phyloP scores from a whole-genome alignment of 495 filamentous ascomycete genomes.

The Penicillium paxilli region DNA sequence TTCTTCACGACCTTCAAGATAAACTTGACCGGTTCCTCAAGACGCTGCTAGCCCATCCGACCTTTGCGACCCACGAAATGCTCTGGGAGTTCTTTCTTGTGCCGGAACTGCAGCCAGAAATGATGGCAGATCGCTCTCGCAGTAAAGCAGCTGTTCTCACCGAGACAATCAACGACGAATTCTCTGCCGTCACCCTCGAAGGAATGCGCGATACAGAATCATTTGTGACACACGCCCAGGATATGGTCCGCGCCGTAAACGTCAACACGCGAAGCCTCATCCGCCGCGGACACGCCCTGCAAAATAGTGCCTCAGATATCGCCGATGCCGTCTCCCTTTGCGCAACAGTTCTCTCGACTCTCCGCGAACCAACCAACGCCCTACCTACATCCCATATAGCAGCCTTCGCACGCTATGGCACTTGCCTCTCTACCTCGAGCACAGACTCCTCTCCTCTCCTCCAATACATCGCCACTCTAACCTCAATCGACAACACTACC shows the following conservation, averaged over 20 bases:
- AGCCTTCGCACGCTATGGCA: slow-evolving; percentile 72
- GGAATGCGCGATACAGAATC: slow-evolving; percentile 91
- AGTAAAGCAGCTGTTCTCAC: slow-evolving; percentile 79
- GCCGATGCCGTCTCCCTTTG: slow-evolving; percentile 65
- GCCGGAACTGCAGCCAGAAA: slow-evolving; percentile 85
- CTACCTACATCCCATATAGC: slow-evolving; percentile 66
- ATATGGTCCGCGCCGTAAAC: slow-evolving; percentile 81
- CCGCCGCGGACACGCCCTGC: slow-evolving; percentile 45
- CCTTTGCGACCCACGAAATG: slow-evolving; percentile 95
- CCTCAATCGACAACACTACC: slow-evolving; percentile 75
- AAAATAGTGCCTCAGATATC: slow-evolving; percentile 55
- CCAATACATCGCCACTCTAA: slow-evolving; percentile 70
- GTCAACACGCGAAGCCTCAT: slow-evolving; percentile 78
- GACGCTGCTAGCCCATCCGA: slow-evolving; percentile 83
- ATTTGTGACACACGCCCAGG: slow-evolving; percentile 85
- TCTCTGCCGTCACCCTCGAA: slow-evolving; percentile 65
- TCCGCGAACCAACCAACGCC: slow-evolving; percentile 43
- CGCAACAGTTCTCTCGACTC: slow-evolving; percentile 51
- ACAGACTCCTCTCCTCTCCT: slow-evolving; percentile 68
- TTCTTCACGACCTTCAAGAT: slow-evolving; percentile 84
- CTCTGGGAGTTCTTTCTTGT: slow-evolving; percentile 99
- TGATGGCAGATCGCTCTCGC: slow-evolving; percentile 84
- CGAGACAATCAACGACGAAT: slow-evolving; percentile 87
- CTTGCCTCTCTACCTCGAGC: slow-evolving; percentile 63
- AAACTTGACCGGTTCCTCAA: slow-evolving; percentile 84